Evolutionary conservation across 2,329 filamentous ascomycete species (phyloP), one percentile per base, ranked within the genome.

Genomic region (Verticillium isaacii): DNA sequence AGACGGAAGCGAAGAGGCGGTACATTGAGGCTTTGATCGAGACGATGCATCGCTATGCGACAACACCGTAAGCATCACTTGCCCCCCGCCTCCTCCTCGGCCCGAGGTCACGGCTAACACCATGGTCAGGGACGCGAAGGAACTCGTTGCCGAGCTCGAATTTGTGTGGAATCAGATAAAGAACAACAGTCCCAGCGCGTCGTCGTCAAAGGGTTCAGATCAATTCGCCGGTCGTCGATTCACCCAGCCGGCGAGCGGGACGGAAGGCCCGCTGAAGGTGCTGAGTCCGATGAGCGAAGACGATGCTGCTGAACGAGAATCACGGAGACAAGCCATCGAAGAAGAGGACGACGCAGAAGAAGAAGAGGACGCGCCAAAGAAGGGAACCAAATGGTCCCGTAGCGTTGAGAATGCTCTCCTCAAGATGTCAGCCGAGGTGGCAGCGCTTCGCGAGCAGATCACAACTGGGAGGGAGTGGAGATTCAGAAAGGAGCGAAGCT

Each of bases 161-260:
- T 99, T 98, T 70, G 94, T 99, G 45, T 99, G 95, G 95, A 93
- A 97, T 68, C 95, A 98, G 74, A 94, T 99, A 69, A 96, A 95
- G 75, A 90, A 89, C 68, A 97, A 94, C 69, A 86, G 86, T 12
- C 86, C 89, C 4, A 86, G 85, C 19, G 87, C 89, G 41, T 78
- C 87, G 45, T 73, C 83, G 50, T 82, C 84, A 4, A 86, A 85
- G n/a, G 87, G 88, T 37, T 78, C 87, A 41, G 73, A 84, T 50
- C 82, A 83, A 72, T 65, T 70, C 66, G 66, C 69, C 71, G 75
- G 72, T 63, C 78, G 75, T 56, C 81, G 77, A 65, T 82, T 82
- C 67, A 73, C 80, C 68, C 73, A 80, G 67, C 77, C 80, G 56
- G 59, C 75, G 65, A 80, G 78, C 68, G 79, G 84, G 59, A 78